Evolutionary conservation across 352 stramenopile species (phyloP), one percentile per base, ranked within the genome.

Genomic region (Pythium aristosporum): DNA sequence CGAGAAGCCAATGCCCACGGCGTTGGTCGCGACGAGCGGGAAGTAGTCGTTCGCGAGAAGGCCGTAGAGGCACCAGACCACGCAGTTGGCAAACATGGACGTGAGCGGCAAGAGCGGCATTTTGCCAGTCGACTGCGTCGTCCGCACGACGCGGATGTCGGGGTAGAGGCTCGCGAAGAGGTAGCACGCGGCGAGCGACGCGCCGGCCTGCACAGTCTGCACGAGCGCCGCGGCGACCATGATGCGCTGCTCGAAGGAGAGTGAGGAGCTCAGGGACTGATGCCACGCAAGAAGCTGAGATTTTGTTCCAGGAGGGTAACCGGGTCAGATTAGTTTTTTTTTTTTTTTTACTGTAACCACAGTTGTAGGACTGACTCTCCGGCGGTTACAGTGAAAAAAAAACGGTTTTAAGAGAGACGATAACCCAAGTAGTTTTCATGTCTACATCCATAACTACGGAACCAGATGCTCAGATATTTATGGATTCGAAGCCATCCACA

Each of bases 21-120:
- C 53, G 67, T 82, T 82, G 52, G 76, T 76, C 39, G 63, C 71
- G 55, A 74, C 60, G 18, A 82, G 60, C 23, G 74, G 74, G 53
- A 82, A 82, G 55, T 68, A 76, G 61, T 61, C 69, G 21, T 44
- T 52, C 12, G 61, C 72, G 41, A 76, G 48, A 28, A 75, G 44
- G 39, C 74, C 74, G 56, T 82, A 82, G 34, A 76, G 50, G 20
- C 46, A 57, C 74, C 74, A 82, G 61, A 82, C 61, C 42, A 73
- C 58, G 63, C 64, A 76, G 46, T 82, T 82, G 55, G 49, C 70
- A 54, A 73, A 76, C 47, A 82, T 60, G 65, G 73, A 72, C 15
- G 74, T 30, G 32, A 82, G 61, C 12, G 75, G 75, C 32, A 82
- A 59, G 41, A 82, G 69, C 32, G 65, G 69, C 25, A 79, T 68